Conservation (phyloP, 805 yeast genomes). For the Ogataea methanolica region DNA sequence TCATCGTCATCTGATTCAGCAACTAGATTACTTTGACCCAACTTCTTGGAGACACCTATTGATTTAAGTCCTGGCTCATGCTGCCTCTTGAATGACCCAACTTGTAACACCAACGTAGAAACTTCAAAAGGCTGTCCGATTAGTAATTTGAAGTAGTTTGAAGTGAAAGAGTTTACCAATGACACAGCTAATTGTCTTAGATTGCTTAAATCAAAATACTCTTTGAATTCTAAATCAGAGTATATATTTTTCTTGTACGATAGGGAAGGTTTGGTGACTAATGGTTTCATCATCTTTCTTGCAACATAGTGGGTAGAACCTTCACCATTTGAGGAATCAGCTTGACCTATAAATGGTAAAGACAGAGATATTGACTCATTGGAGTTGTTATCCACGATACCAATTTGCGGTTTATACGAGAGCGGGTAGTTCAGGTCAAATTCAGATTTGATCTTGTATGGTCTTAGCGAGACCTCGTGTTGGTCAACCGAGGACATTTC, state of each 20-base stretch:
- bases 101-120: conserved; percentile 71
- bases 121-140: conserved; percentile 88
- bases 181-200: conserved; percentile 53
- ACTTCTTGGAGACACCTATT: no score
- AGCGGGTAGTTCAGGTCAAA: conserved; percentile 32
- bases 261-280: conserved; percentile 16
- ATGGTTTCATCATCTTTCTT: conserved; percentile 16
- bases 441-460: conserved; percentile 28
- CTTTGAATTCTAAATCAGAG: conserved; percentile 59
- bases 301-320: conserved; percentile 9
- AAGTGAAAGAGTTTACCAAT: conserved; percentile 55
- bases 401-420: conserved; percentile 29
- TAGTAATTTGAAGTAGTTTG: conserved; percentile 64
- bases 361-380: conserved; percentile 31
- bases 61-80: not conserved
- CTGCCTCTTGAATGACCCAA: conserved; percentile 53
- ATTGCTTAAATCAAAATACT: conserved; percentile 57
- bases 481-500: conserved; percentile 21
- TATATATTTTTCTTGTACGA: conserved; percentile 35
- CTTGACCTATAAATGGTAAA: conserved; percentile 24
- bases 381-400: conserved; percentile 31
- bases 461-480: conserved; percentile 26
- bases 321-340: conserved; percentile 5
- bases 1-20: conserved; percentile 23
- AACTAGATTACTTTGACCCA: no score